Conservation (phyloP, 2,329 filamentous ascomycete genomes). For the Chaetomium globosum region DNA sequence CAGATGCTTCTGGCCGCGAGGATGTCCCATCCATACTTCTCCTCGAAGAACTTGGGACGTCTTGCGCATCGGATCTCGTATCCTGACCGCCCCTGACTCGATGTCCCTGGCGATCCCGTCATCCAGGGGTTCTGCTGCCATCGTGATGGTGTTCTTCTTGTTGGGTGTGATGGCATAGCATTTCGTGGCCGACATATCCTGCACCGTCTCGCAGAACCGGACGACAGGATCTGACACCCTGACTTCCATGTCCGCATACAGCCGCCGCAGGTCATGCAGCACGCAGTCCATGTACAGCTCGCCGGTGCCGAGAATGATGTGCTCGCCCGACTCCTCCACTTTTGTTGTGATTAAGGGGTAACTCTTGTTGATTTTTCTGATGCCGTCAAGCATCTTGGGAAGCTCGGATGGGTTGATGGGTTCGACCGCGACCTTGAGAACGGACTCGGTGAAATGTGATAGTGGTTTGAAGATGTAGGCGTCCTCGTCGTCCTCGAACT, state of each 20-base stretch:
- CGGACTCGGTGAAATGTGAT: constrained; percentile 92
- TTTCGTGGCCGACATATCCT: constrained; percentile 95
- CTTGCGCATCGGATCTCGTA: constrained; percentile 88
- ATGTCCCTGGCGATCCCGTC: constrained; percentile 95
- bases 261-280: constrained; percentile 82
- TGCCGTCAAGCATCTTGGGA: constrained; percentile 96
- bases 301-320: constrained; percentile 90
- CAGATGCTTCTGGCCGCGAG: constrained; percentile 93
- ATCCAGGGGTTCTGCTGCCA: constrained; percentile 95
- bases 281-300: constrained; percentile 99
- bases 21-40: constrained; percentile 96
- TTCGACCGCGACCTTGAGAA: constrained; percentile 96
- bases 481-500: constrained; percentile 83
- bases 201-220: constrained; percentile 95
- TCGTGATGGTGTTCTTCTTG: constrained; percentile 99
- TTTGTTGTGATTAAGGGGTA: constrained; percentile 96
- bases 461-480: constrained; percentile 94
- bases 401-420: constrained; percentile 97
- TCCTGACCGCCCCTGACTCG: constrained; percentile 84
- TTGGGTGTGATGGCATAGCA: constrained; percentile 98
- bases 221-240: constrained; percentile 98
- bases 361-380: constrained; percentile 96
- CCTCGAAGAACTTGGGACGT: constrained; percentile 97
- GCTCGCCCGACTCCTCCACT: constrained; percentile 96
- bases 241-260: constrained; percentile 99